These are phyloP conservation scores for Rhodotorula graminis DNA, from an alignment of 768 basidiomycete genomes.

Conservation along the genomic window DNA sequence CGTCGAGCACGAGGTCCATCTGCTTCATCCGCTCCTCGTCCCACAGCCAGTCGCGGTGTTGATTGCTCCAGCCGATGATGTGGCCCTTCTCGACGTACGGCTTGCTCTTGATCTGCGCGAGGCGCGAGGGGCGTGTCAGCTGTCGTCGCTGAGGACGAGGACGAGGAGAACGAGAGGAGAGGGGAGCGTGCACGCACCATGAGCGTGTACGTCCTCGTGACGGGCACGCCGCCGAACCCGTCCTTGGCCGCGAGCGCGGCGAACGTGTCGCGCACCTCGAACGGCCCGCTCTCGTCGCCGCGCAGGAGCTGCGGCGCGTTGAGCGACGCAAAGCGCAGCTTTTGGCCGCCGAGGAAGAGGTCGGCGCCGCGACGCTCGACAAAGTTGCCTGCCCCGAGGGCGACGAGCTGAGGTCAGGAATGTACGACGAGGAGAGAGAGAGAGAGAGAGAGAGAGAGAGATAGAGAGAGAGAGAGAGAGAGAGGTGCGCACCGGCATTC, in stretches of 20 bases:
- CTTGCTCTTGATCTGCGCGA: conserved; percentile 23
- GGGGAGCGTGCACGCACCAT: conserved; percentile 6
- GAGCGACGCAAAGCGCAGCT: conserved; percentile 39
- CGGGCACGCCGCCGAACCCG: conserved; percentile 16
- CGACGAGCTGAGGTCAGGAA: too few relatives aligned
- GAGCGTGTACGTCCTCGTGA: conserved; percentile 38
- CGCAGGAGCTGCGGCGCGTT: conserved; percentile 42
- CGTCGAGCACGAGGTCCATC: conserved; percentile 31
- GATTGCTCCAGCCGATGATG: conserved; percentile 37
- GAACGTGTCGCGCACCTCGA: conserved; percentile 39
- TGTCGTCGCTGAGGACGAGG: too few relatives aligned
- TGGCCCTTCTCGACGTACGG: conserved; percentile 29
- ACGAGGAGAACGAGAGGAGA: background rate
- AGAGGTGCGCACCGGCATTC: background rate
- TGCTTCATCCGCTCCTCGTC: conserved; percentile 16
- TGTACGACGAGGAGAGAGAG: too few relatives aligned
- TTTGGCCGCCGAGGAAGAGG: conserved; percentile 23
- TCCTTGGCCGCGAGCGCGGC: conserved; percentile 18
- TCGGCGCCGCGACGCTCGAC: conserved; percentile 25
- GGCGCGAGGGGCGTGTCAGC: too few relatives aligned
- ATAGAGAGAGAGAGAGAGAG: background rate
- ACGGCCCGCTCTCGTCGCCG: conserved; percentile 31
- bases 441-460: too few relatives aligned
- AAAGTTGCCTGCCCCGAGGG: background rate
- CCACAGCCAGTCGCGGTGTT: conserved; percentile 39